Conservation (phyloP, 129 eudicot species). For the Helianthus annuus region HanXRQr2.0-SUNRISE NC_035435.2:8845984-8846483, state of each 20-base stretch:
- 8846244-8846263: neutral
- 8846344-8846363: neutral
- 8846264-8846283: neutral
- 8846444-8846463: neutral
- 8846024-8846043: slow-evolving; percentile 44
- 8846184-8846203: neutral
- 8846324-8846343: neutral
- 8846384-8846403: neutral
- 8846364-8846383: neutral
- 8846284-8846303: slow-evolving; percentile 28
- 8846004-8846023: slow-evolving; percentile 38
- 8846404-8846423: neutral
- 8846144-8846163: neutral
- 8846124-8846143: neutral
- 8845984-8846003: slow-evolving; percentile 58
- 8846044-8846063: slow-evolving; percentile 43
- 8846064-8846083: slow-evolving; percentile 14
- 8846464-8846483: neutral
- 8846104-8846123: neutral
- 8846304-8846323: slow-evolving; percentile 18
- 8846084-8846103: neutral
- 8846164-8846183: too few relatives aligned
- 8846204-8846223: neutral
- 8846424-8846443: neutral
- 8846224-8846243: neutral